Percentiles rank a stretch among this genome's conserved stretches.
These are phyloP conservation scores for Paecilomyces sp. DNA, from an alignment of 2,329 filamentous ascomycete genomes.

Conservation along the genomic window DNA sequence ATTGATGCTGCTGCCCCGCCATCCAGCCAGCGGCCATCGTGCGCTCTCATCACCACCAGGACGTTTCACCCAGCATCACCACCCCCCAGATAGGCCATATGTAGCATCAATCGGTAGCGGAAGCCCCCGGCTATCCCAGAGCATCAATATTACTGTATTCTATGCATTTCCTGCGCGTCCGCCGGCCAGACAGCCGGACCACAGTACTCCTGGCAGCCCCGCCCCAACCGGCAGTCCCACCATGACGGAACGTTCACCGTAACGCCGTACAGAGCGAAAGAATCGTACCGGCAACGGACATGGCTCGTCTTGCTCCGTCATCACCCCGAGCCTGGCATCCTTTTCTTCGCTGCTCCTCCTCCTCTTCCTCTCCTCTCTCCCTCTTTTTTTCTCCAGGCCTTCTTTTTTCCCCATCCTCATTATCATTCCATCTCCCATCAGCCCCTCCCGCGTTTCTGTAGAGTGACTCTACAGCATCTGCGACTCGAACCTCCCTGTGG, in stretches of 20 bases:
- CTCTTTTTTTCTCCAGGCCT: conserved; percentile 8
- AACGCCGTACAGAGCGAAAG: background rate
- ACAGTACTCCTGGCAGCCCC: conserved; percentile 26
- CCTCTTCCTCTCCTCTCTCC: conserved; percentile 1
- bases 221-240: conserved; percentile 17
- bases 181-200: conserved; percentile 17
- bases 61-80: too few relatives aligned
- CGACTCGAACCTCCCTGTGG: background rate
- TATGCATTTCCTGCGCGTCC: conserved; percentile 1
- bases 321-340: background rate
- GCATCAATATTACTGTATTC: background rate
- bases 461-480: conserved; percentile 3
- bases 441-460: conserved; percentile 1
- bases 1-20: too few relatives aligned
- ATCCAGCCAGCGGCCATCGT: too few relatives aligned
- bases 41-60: too few relatives aligned
- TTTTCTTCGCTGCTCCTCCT: background rate
- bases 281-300: background rate
- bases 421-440: background rate
- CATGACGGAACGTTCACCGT: conserved; percentile 22
- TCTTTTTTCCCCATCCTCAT: conserved; percentile 5
- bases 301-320: background rate
- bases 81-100: too few relatives aligned
- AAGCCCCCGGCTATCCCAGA: background rate
- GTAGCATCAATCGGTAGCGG: background rate